Base-by-base conservation (phyloP, 2,329 filamentous ascomycete species). In the Dendrostoma leiphaemia region DNA sequence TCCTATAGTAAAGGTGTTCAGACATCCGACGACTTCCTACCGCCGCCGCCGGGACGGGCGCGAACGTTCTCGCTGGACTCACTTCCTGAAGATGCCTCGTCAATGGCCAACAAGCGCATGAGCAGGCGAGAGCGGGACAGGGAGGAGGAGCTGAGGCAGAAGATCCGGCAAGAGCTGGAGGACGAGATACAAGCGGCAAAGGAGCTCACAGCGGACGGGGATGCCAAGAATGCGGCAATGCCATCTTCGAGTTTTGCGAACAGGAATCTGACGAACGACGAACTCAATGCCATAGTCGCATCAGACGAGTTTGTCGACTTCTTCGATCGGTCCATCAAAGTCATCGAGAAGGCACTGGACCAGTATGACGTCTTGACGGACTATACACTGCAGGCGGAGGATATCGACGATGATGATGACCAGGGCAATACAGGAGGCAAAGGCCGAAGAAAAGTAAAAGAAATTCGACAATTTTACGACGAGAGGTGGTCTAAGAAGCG, bases 1-100 rank as follows among this genome's bases (percentile, higher is more conserved):
- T 96, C 91, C 50, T 99, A 99, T 78, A 97, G 90, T 79, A 97
- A 97, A 75, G 92, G 86, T 53, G 91, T 97, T 21, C 95, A 99
- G 71, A 97, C 94, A 15, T 84, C 88, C 21, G 88, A 91, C 64
- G 84, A 87, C 59, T 89, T 89, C 84, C 76, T 79, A 17, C 75
- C 78, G 5, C 74, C 77, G 53, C 28, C 29, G 24, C 74, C 80
- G 26, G 74, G 78, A 31, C 76, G 79, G 29, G 73, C 79, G 1
- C 77, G 79, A 48, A 79, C 77, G 3, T 76, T 79, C 45, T 80
- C 83, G 8, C 32, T 57, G 17, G 79, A 82, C 23, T 85, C 85
- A 15, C 87, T 91, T 28, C 77, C 79, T 28, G 87, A 88, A 21
- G 82, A 84, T 35, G 75, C 76, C 13, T 78, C 78, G 31, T 76